Base-by-base conservation (phyloP, 768 basidiomycete species). In the Kwoniella newhampshirensis region DNA sequence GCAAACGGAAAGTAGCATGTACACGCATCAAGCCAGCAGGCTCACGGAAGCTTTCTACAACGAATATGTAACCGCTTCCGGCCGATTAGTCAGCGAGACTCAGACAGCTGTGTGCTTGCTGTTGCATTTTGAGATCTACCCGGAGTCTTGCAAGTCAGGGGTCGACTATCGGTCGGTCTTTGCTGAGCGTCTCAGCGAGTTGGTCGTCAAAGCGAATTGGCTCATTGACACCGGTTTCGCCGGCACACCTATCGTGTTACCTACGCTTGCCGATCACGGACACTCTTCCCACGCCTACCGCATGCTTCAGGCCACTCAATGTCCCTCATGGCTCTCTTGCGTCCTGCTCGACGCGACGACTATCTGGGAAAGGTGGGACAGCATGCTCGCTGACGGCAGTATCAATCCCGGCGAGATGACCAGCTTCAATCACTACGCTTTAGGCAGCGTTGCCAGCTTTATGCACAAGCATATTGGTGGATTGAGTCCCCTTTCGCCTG, bases 391-490 rank as follows among this genome's bases (percentile, higher is more conserved):
- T 1, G 71, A 73, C 36, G 69, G 71, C n/a, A 45, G 18, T n/a
- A 65, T 73, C 57, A 73, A 73, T 44, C 67, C 69, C 2, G 71
- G 71, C 2, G 62, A 73, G 36, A 73, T 73, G 71, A 73, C 71
- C 9, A 60, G 57, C n/a, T 73, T 73, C 63, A 73, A 73, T 44
- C 71, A 73, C 39, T 73, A 73, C 41, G 66, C 71, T 17, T 49
- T 73, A 0, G 71, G 71, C 0, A 42, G 62, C 13, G 68, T 70
- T 6, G 66, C 68, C 1, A 46, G 30, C 27, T 73, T 70, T 39
- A 30, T 73, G 52, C 68, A 73, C 50, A 25, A 18, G 15, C 49
- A 51, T 1, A 49, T 70, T 20, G 71, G 71, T 11, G 71, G 71
- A 23, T 50, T 73, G 18, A 12, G 54, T 1, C 60, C 57, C 1